Evolutionary conservation across 2,329 filamentous ascomycete species (phyloP), one percentile per base, ranked within the genome.

Genomic region (Purpureocillium takamizusanense): DNA sequence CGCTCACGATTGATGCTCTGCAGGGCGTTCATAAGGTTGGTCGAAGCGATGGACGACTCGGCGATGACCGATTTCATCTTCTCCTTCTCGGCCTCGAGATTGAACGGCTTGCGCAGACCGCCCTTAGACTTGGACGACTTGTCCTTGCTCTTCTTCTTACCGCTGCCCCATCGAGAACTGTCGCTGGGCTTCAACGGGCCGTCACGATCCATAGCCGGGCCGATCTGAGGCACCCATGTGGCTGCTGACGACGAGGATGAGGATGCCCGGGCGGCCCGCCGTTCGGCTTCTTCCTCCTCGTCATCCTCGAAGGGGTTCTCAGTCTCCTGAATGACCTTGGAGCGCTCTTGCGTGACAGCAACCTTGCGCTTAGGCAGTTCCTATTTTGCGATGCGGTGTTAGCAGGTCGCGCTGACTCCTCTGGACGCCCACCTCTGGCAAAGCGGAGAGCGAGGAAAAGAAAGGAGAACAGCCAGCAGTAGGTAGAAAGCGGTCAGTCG

Each of bases 1-100:
- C 69, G 75, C 57, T 97, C 92, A 43, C 92, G 81, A 57, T 97
- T 95, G 63, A 95, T 89, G 38, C 83, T 79, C 57, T 92, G 88
- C 29, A 98, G 69, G 1, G 82, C 78, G 54, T 98, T 97, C 54
- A 82, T 72, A 30, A 98, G 70, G 55, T 94, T 95, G 0, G 86
- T 95, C n/a, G 87, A 82, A 4, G 88, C 86, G 30, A 97, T 85
- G 1, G 86, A 89, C 0, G 89, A 79, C 34, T 90, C 86, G 3
- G 90, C 92, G 46, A 98, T 88, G n/a, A 82, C 78, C 44, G 82
- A 78, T 47, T 95, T 82, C 67, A 98, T 88, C 43, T 83, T 73
- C 1, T 85, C 84, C 59, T 90, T 90, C 59, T 97, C 92, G 30
- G 78, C 82, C 50, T 94, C 86, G 1, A 97, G 70, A 54, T 84